These are phyloP conservation scores for Asclepias syriaca DNA, from an alignment of 257 asterid genomes.

Conservation along the genomic window DNA sequence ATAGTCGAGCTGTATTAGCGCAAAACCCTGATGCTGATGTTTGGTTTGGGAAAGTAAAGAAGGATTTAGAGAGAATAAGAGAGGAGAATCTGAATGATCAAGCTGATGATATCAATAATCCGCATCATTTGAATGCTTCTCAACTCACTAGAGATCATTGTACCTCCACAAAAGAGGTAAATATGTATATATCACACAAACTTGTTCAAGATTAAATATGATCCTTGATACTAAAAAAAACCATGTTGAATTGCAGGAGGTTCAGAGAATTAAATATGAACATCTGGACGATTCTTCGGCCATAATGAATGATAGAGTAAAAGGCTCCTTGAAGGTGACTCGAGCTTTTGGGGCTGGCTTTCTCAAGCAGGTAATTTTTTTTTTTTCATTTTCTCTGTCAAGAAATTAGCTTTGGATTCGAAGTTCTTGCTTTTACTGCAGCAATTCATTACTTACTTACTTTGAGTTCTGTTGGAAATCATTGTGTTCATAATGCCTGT, in stretches of 20 bases:
- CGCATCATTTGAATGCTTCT: constrained; percentile 42
- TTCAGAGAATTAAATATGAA: constrained; percentile 57
- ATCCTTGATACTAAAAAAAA: neutral
- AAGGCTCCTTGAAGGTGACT: constrained; percentile 86
- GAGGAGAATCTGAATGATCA: constrained; percentile 30
- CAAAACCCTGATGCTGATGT: constrained; percentile 39
- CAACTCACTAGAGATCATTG: constrained; percentile 93
- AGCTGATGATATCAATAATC: constrained; percentile 53
- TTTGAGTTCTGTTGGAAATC: too few species aligned
- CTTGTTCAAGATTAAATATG: neutral
- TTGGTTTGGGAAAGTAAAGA: constrained; percentile 26
- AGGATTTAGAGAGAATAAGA: constrained; percentile 34
- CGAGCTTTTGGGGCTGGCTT: constrained; percentile 97
- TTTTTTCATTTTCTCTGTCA: neutral
- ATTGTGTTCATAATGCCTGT: too few species aligned
- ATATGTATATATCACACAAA: neutral
- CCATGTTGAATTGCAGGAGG: constrained; percentile 50
- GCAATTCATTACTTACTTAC: too few species aligned
- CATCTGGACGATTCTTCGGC: constrained; percentile 76
- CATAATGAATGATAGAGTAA: constrained; percentile 65
- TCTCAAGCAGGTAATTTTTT: constrained; percentile 66
- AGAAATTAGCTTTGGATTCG: neutral
- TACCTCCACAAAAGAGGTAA: constrained; percentile 75
- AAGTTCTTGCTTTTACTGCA: too few species aligned
- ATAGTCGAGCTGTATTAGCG: constrained; percentile 82